These are phyloP conservation scores for Podila minutissima DNA, from an alignment of 192 early-diverging fungal genomes.

Conservation along the genomic window DNA sequence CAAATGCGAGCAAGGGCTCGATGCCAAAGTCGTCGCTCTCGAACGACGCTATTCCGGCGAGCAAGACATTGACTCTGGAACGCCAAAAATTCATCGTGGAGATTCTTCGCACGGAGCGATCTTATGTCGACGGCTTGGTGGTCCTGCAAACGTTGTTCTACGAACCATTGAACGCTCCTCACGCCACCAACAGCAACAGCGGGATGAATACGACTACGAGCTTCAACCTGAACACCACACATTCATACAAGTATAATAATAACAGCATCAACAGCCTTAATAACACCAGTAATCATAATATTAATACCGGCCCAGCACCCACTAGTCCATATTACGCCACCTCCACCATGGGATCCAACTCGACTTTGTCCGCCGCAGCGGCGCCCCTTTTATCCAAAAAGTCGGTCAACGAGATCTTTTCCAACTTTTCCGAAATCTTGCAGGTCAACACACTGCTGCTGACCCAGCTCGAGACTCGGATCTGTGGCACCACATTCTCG, in stretches of 20 bases:
- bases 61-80: constrained; percentile 50
- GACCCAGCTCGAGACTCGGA: constrained; percentile 65
- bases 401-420: constrained; percentile 70
- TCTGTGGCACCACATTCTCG: constrained; percentile 44
- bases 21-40: constrained; percentile 33
- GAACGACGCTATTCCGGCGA: constrained; percentile 6
- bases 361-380: constrained; percentile 60
- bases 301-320: constrained; percentile 4
- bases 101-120: constrained; percentile 84
- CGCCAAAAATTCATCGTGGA: constrained; percentile 78
- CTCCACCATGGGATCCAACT: constrained; percentile 42
- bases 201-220: constrained; percentile 26
- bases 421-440: constrained; percentile 72
- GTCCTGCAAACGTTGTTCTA: constrained; percentile 62
- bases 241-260: neutral
- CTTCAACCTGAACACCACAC: neutral
- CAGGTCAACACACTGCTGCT: constrained; percentile 67
- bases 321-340: constrained; percentile 19
- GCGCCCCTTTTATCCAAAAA: constrained; percentile 69
- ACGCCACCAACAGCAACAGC: constrained; percentile 12
- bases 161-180: constrained; percentile 33
- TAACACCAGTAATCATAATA: constrained; percentile 11
- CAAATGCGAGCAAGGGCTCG: constrained; percentile 15
- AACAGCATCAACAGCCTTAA: constrained; percentile 1
- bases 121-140: constrained; percentile 83